Conservation (phyloP, 352 stramenopile species). For the Phytopythium sindhum region DNA sequence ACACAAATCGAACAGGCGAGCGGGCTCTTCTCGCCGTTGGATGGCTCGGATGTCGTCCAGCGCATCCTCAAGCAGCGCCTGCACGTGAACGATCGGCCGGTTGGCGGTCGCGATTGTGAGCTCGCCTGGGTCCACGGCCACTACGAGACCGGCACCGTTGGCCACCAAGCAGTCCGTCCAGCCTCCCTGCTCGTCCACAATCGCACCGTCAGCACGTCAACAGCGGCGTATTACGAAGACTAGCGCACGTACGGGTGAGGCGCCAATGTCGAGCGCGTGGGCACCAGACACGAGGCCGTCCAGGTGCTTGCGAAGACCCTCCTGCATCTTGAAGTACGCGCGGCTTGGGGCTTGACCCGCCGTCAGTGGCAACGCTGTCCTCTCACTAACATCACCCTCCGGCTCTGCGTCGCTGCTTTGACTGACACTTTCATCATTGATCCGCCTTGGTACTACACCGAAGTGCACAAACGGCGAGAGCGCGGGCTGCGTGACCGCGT, state of each 20-base stretch:
- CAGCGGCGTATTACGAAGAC: neutral
- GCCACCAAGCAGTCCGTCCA: slow-evolving; percentile 51
- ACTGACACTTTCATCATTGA: neutral
- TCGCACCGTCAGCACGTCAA: neutral
- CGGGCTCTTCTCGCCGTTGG: slow-evolving; percentile 10
- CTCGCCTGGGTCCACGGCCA: slow-evolving; percentile 48
- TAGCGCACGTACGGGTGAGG: slow-evolving; percentile 30
- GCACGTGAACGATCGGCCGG: slow-evolving; percentile 37
- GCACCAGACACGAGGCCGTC: slow-evolving; percentile 11
- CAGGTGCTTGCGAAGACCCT: slow-evolving; percentile 28
- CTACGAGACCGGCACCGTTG: slow-evolving; percentile 33
- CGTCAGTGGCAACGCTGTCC: slow-evolving; percentile 3
- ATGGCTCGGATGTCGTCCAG: slow-evolving; percentile 6
- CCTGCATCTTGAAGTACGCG: slow-evolving; percentile 55
- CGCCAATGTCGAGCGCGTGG: slow-evolving; percentile 46
- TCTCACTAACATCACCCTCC: neutral
- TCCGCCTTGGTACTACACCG: slow-evolving; percentile 15
- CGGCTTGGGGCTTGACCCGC: slow-evolving; percentile 35
- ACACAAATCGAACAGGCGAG: slow-evolving; percentile 37
- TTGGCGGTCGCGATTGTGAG: slow-evolving; percentile 29
- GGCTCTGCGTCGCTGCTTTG: neutral
- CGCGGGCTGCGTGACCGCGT: slow-evolving; percentile 27
- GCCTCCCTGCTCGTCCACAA: slow-evolving; percentile 19
- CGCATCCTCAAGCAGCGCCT: slow-evolving; percentile 37
- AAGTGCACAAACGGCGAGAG: slow-evolving; percentile 34